These are phyloP conservation scores for Russula dissimulans DNA, from an alignment of 768 basidiomycete genomes.

Conservation along the genomic window DNA sequence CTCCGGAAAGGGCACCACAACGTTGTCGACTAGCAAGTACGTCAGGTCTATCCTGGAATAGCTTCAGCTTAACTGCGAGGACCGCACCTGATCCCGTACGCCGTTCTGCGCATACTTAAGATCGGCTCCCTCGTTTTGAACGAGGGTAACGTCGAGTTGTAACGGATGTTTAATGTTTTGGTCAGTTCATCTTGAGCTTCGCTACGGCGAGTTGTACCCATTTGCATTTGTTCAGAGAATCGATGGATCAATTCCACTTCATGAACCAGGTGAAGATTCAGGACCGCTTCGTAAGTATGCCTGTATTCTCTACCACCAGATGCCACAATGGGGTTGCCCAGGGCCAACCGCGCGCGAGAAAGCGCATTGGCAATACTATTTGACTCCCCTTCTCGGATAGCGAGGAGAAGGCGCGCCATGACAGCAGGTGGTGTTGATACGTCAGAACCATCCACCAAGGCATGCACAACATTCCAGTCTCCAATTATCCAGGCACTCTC, in stretches of 20 bases:
- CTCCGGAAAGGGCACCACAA: conserved; percentile 7
- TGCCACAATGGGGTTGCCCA: conserved; percentile 79
- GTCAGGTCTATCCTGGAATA: neutral
- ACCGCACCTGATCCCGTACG: conserved; percentile 53
- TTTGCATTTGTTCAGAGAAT: conserved; percentile 30
- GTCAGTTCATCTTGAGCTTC: conserved; percentile 38
- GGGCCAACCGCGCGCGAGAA: conserved; percentile 52
- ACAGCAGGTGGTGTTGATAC: conserved; percentile 52
- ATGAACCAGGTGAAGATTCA: conserved; percentile 78
- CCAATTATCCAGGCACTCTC: conserved; percentile 96
- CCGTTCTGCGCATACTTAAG: conserved; percentile 81
- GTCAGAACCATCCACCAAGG: conserved; percentile 43
- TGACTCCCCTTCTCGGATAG: conserved; percentile 54
- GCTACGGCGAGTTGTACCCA: conserved; percentile 27
- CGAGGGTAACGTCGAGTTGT: conserved; percentile 73
- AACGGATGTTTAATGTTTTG: conserved; percentile 46
- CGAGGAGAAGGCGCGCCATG: conserved; percentile 71
- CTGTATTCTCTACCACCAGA: conserved; percentile 74
- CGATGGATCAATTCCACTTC: conserved; percentile 68
- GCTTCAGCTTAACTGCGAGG: neutral
- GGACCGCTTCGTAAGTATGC: conserved; percentile 75
- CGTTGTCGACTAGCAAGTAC: conserved; percentile 1
- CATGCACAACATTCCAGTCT: conserved; percentile 78
- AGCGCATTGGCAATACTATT: conserved; percentile 41
- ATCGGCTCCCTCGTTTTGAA: conserved; percentile 85